Evolutionary conservation across 352 stramenopile genomes (phyloP).

Genomic region (Phytophthora brassicae): DNA sequence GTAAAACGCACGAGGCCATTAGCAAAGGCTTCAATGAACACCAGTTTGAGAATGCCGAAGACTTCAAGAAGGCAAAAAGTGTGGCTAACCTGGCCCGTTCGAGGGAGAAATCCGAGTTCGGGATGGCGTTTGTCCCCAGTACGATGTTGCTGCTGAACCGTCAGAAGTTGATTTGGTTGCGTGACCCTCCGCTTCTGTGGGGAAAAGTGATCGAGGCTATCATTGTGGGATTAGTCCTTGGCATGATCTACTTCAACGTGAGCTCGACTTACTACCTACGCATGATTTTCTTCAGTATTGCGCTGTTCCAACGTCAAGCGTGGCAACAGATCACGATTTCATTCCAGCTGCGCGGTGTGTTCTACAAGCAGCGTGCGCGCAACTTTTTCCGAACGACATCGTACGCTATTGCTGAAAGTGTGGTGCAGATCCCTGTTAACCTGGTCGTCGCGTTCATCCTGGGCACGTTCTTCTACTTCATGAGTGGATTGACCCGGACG

Average conservation of each 20-base stretch:
- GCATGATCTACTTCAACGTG: slow-evolving; percentile 69
- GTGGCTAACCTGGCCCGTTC: slow-evolving; percentile 48
- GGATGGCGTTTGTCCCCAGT: slow-evolving; percentile 42
- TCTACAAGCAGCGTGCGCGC: slow-evolving; percentile 87
- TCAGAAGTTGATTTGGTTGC: slow-evolving; percentile 70
- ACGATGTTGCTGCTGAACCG: slow-evolving; percentile 57
- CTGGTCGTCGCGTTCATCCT: slow-evolving; percentile 64
- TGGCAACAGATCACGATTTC: slow-evolving; percentile 75
- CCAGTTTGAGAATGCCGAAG: slow-evolving; percentile 56
- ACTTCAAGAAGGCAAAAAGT: slow-evolving; percentile 59
- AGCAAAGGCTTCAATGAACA: slow-evolving; percentile 57
- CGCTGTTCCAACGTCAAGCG: slow-evolving; percentile 68
- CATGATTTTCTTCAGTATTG: slow-evolving; percentile 75
- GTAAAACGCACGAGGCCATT: slow-evolving; percentile 51
- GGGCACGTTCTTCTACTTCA: slow-evolving; percentile 87
- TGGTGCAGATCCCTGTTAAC: slow-evolving; percentile 63
- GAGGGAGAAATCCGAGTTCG: slow-evolving; percentile 57
- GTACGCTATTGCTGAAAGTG: slow-evolving; percentile 71
- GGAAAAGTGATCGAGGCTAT: slow-evolving; percentile 63
- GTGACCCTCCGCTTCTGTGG: slow-evolving; percentile 58
- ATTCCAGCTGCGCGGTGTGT: slow-evolving; percentile 79
- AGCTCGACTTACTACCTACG: slow-evolving; percentile 60
- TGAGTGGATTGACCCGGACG: slow-evolving; percentile 73
- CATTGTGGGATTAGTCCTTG: slow-evolving; percentile 79
- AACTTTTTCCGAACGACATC: slow-evolving; percentile 90